Evolutionary conservation across 345 rosid genomes (phyloP), one percentile per base, ranked within the genome.

Genomic region (Sonneratia caseolaris): DNA sequence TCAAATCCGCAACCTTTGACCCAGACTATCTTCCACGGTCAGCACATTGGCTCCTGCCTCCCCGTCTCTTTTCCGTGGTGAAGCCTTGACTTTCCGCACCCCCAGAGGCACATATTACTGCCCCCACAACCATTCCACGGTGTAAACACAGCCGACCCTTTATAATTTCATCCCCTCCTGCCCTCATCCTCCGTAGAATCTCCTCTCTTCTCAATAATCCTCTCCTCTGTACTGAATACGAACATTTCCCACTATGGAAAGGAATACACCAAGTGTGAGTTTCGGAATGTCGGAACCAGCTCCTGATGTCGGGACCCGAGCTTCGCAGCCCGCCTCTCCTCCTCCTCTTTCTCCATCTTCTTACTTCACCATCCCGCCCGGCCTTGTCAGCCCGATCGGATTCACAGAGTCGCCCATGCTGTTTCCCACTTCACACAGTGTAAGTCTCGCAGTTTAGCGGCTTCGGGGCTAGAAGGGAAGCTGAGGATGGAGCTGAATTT

Each of bases 361-460:
- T 24, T 85, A 64, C 40, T 64, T 64, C 68, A 32, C 40, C 40
- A 1, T 64, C 40, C 68, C 68, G 15, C 14, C 40, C 2, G 38
- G 86, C 75, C 82, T 37, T 6, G 21, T 92, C 45, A 90, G 89
- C 73, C 92, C 92, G 5, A 69, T 87, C 68, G 81, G 77, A 62
- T 83, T 93, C 71, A 76, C 87, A 56, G 88, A 87, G 74, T 91
- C 97, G 27, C 92, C 98, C 72, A 84, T 88, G 51, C 76, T 93
- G 70, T 82, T 88, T 76, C 55, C 84, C 78, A 66, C 47, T 38
- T 19, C 87, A 75, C 82, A 90, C 66, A 77, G 80, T 71, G 98
- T 93, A 75, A 80, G 95, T 76, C 12, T 27, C 32, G 32, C 32
- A 27, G 32, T 27, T 27, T 27, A 27, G 32, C 32, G 0, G 32